Conservation (phyloP, 1,139 yeast species). For the Yamadazyma membranifaciens region DNA sequence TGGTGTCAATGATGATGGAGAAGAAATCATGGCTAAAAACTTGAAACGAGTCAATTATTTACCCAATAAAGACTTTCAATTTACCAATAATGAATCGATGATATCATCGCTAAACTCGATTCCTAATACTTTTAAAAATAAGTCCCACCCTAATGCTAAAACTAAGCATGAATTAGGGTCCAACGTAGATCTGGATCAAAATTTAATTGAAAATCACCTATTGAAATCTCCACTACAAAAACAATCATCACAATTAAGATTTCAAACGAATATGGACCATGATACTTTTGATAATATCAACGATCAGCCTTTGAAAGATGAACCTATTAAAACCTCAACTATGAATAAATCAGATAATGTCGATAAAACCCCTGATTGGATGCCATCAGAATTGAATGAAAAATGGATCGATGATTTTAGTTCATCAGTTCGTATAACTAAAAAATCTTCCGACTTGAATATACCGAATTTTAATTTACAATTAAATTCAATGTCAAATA, state of each 20-base stretch:
- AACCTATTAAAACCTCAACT: constrained; percentile 14
- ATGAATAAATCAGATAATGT: constrained; percentile 3
- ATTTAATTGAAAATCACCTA: neutral
- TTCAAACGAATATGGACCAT: neutral
- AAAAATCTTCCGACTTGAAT: constrained; percentile 15
- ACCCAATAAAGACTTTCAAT: constrained; percentile 33
- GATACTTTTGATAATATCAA: neutral
- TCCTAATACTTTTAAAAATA: constrained; percentile 47
- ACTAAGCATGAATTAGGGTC: constrained; percentile 24
- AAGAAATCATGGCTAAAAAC: constrained; percentile 15
- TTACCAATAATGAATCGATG: constrained; percentile 15
- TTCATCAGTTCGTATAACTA: constrained; percentile 33
- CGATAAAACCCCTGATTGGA: constrained; percentile 44
- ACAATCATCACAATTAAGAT: neutral
- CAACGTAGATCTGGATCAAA: constrained; percentile 8
- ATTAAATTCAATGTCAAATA: constrained; percentile 20
- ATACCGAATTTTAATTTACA: constrained; percentile 15
- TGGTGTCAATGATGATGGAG: too few relatives aligned
- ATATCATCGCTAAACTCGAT: constrained; percentile 30
- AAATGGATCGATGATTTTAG: constrained; percentile 35
- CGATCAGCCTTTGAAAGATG: constrained; percentile 3
- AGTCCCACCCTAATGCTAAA: constrained; percentile 46
- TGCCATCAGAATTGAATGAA: constrained; percentile 41
- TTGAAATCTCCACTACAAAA: neutral
- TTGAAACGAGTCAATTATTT: constrained; percentile 35